Conservation (phyloP, 1,284 basidiomycete species). For the Afroboletus lepidellus region DNA sequence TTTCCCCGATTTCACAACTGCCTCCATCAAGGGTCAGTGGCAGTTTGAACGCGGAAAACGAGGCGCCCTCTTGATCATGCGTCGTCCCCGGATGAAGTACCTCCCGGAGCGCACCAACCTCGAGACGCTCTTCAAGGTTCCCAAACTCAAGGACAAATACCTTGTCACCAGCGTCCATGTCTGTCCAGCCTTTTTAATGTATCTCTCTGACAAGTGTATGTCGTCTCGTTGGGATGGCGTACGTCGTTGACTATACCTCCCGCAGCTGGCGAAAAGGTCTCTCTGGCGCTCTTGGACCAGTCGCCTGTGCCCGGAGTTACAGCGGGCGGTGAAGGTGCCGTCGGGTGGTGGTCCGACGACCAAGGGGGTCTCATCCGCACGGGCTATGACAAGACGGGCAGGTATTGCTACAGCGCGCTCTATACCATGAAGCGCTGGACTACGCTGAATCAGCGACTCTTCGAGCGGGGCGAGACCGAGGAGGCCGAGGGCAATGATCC, state of each 20-base stretch:
- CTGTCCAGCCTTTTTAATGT: constrained; percentile 31
- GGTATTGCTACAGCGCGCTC: constrained; percentile 27
- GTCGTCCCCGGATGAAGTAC: constrained; percentile 18
- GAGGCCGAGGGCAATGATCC: not conserved
- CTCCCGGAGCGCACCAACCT: constrained; percentile 19
- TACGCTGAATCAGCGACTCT: not conserved
- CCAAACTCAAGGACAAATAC: constrained; percentile 21
- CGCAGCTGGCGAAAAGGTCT: constrained; percentile 26
- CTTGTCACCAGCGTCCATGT: constrained; percentile 24
- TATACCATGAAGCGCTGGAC: constrained; percentile 21
- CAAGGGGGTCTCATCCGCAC: constrained; percentile 18
- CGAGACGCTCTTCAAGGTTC: constrained; percentile 17
- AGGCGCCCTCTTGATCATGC: constrained; percentile 28
- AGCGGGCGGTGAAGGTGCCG: not conserved
- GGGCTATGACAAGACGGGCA: constrained; percentile 11
- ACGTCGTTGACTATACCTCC: not conserved
- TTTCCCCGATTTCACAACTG: constrained; percentile 20
- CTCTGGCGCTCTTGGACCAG: constrained; percentile 20
- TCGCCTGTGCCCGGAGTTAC: constrained; percentile 12
- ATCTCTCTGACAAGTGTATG: constrained; percentile 30
- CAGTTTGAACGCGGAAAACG: constrained; percentile 28
- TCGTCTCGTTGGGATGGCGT: not conserved
- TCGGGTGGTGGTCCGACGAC: constrained; percentile 22
- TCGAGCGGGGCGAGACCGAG: constrained; percentile 3
- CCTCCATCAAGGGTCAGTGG: constrained; percentile 29